Evolutionary conservation across 345 rosid species (phyloP).

Genomic region (Bruguiera gymnorhiza): DNA sequence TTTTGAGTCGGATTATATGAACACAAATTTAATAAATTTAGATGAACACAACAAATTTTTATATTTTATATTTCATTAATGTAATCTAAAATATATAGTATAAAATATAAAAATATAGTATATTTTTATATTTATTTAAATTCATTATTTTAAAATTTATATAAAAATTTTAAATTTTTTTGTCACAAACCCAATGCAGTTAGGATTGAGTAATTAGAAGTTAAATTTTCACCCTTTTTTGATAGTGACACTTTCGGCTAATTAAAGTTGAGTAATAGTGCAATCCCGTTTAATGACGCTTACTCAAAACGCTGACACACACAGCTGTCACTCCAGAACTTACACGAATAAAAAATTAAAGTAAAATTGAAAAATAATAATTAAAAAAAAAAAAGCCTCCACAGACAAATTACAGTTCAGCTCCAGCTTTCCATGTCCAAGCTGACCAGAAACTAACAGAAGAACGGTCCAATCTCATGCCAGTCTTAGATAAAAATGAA

Average conservation of each 20-base stretch:
- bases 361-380: not conserved
- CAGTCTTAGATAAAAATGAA: no score
- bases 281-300: no score
- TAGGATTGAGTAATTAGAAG: no score
- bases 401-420: constrained; percentile 22
- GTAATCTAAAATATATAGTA: not conserved
- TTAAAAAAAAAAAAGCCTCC: no score
- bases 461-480: no score
- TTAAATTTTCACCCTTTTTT: not conserved
- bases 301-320: no score
- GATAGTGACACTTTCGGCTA: no score
- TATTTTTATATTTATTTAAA: not conserved
- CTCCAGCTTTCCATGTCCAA: constrained; percentile 16
- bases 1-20: no score
- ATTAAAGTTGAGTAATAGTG: no score
- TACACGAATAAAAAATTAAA: not conserved
- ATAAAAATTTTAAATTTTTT: not conserved
- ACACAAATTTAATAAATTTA: no score
- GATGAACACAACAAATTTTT: not conserved
- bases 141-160: not conserved
- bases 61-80: not conserved
- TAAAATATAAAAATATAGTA: not conserved
- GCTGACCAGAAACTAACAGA: not conserved
- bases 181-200: not conserved
- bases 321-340: not conserved